phyloP scores from a whole-genome alignment of 1,139 yeast genomes.

The Groenewaldozyma sp. region DNA sequence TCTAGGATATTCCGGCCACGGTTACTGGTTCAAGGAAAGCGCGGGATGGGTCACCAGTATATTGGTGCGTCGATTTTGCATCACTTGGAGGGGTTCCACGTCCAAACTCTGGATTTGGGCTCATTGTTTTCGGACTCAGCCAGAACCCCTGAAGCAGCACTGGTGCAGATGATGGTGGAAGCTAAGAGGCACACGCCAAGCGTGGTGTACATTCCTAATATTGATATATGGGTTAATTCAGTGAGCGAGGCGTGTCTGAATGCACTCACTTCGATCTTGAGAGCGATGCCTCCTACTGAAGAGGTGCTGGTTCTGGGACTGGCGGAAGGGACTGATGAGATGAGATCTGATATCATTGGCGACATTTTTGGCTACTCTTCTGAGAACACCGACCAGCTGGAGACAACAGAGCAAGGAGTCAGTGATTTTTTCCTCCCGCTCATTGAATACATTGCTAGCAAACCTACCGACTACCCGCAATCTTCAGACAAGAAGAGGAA shows the following conservation, averaged over 20 bases:
- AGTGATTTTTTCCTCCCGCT: slow-evolving; percentile 49
- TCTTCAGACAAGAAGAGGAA: slow-evolving; percentile 25
- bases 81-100: slow-evolving; percentile 80
- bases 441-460: slow-evolving; percentile 48
- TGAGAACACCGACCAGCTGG: slow-evolving; percentile 5
- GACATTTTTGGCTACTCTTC: slow-evolving; percentile 44
- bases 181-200: slow-evolving; percentile 89
- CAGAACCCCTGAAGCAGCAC: slow-evolving; percentile 72
- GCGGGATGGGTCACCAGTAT: slow-evolving; percentile 88
- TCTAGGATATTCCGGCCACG: slow-evolving; percentile 80
- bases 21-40: slow-evolving; percentile 57
- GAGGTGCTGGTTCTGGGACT: slow-evolving; percentile 70
- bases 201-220: slow-evolving; percentile 72
- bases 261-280: slow-evolving; percentile 59
- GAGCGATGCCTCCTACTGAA: slow-evolving; percentile 64
- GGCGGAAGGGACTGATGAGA: slow-evolving; percentile 40
- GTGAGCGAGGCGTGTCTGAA: slow-evolving; percentile 63
- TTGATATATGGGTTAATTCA: slow-evolving; percentile 67
- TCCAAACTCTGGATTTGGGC: slow-evolving; percentile 78
- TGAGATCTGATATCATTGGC: slow-evolving; percentile 29
- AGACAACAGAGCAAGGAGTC: not conserved
- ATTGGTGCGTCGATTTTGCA: slow-evolving; percentile 75
- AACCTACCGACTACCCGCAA: slow-evolving; percentile 45
- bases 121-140: slow-evolving; percentile 72
- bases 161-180: slow-evolving; percentile 79